Evolutionary conservation across 768 basidiomycete species (phyloP).

Genomic region (Termitomyces sp.): DNA sequence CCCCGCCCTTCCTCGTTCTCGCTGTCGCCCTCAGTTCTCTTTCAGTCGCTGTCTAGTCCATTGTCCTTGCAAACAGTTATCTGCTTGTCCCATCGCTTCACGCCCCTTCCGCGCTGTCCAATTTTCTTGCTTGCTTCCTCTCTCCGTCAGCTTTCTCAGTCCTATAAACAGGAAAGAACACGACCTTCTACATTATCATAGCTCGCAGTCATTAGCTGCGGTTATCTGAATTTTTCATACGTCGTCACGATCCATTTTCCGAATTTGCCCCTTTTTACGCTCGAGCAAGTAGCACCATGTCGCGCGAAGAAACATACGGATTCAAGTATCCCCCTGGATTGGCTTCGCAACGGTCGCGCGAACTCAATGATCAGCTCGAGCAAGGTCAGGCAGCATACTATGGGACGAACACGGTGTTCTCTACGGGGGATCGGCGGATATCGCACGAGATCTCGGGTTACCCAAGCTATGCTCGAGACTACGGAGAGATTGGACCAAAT

Average conservation of each 20-base stretch:
- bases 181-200: constrained; percentile 5
- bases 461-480: constrained; percentile 23
- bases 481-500: constrained; percentile 34
- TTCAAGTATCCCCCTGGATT: constrained; percentile 33
- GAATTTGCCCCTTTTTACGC: constrained; percentile 13
- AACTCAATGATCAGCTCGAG: constrained; percentile 17
- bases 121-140: constrained; percentile 17
- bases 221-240: constrained; percentile 7
- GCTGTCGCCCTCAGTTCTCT: constrained; percentile 33
- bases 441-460: constrained; percentile 17
- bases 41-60: constrained; percentile 33
- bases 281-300: constrained; percentile 28
- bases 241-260: constrained; percentile 18
- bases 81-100: constrained; percentile 27
- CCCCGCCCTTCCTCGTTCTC: constrained; percentile 15
- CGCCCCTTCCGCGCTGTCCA: constrained; percentile 16
- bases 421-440: constrained; percentile 28
- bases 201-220: constrained; percentile 4
- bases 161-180: constrained; percentile 14
- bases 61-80: constrained; percentile 34
- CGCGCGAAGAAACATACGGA: constrained; percentile 39
- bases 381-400: constrained; percentile 17
- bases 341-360: constrained; percentile 18
- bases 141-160: constrained; percentile 15
- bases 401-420: constrained; percentile 13